Evolutionary conservation across 176 grass and related monocot species (phyloP).

Genomic region (Raddia guianensis): DNA sequence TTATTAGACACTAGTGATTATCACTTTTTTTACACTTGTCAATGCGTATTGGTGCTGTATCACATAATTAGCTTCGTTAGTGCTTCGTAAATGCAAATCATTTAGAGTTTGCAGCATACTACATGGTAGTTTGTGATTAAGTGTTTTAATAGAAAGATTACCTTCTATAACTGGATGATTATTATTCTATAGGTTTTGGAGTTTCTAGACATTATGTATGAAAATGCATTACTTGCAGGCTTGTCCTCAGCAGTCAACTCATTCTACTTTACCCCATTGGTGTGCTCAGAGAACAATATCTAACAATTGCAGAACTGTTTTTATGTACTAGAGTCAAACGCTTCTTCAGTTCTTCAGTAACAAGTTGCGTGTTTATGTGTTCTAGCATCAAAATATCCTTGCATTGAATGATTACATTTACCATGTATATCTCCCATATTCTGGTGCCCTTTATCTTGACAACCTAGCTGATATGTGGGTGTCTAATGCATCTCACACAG

Average conservation of each 20-base stretch:
- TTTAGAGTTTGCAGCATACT: neutral
- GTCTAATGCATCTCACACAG: conserved; percentile 58
- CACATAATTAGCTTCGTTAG: neutral
- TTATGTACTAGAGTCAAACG: conserved; percentile 4
- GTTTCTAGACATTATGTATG: conserved; percentile 12
- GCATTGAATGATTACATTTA: conserved; percentile 9
- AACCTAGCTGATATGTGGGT: conserved; percentile 20
- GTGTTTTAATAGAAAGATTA: conserved; percentile 25
- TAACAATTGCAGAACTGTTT: conserved; percentile 6
- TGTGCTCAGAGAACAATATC: conserved; percentile 22
- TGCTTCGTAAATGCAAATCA: neutral
- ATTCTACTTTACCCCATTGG: conserved; percentile 25
- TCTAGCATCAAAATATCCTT: conserved; percentile 8
- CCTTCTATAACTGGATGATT: conserved; percentile 19
- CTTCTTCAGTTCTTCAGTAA: conserved; percentile 36
- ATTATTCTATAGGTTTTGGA: conserved; percentile 8
- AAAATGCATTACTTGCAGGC: conserved; percentile 24
- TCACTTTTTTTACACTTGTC: conserved; percentile 18
- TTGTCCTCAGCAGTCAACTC: neutral
- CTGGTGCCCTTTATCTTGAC: conserved; percentile 15
- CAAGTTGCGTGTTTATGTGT: conserved; percentile 26
- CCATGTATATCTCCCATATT: conserved; percentile 10
- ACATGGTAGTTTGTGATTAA: conserved; percentile 3
- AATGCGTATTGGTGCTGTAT: neutral
- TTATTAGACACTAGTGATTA: neutral